Evolutionary conservation across 495 filamentous ascomycete species (phyloP).

Genomic region (Paragyromitra xinjiangensis): DNA sequence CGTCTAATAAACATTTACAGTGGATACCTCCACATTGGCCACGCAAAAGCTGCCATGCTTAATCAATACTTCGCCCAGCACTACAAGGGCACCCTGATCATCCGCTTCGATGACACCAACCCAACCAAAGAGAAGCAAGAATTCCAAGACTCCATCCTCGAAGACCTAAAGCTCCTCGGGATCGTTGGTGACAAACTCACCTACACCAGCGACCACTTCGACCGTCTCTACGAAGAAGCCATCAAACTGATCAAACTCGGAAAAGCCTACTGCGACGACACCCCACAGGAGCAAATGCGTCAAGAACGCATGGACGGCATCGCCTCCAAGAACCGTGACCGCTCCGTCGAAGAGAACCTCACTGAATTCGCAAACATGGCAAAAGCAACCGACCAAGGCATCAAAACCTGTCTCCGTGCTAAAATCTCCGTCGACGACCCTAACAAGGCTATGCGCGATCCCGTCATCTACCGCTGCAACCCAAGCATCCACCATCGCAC

Average conservation of each 20-base stretch:
- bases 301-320: slow-evolving; percentile 79
- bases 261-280: slow-evolving; percentile 89
- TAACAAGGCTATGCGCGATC: slow-evolving; percentile 88
- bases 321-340: slow-evolving; percentile 76
- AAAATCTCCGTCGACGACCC: slow-evolving; percentile 85
- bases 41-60: slow-evolving; percentile 89
- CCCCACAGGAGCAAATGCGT: slow-evolving; percentile 82
- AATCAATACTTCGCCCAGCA: slow-evolving; percentile 95
- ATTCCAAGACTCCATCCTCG: slow-evolving; percentile 86
- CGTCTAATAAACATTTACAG: slow-evolving; percentile 57
- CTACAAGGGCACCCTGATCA: slow-evolving; percentile 82
- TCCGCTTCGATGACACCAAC: slow-evolving; percentile 94
- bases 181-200: slow-evolving; percentile 80
- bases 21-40: slow-evolving; percentile 92
- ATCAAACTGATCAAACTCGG: slow-evolving; percentile 81
- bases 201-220: slow-evolving; percentile 90
- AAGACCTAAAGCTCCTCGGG: slow-evolving; percentile 85
- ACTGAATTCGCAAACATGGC: slow-evolving; percentile 89
- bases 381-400: slow-evolving; percentile 75
- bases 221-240: slow-evolving; percentile 81
- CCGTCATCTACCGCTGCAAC: slow-evolving; percentile 93
- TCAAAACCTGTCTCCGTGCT: slow-evolving; percentile 84
- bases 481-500: slow-evolving; percentile 86
- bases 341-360: slow-evolving; percentile 81
- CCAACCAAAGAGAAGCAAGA: slow-evolving; percentile 92